These are phyloP conservation scores for Phytophthora tentaculata DNA, from an alignment of 352 stramenopile genomes.

Conservation along the genomic window DNA sequence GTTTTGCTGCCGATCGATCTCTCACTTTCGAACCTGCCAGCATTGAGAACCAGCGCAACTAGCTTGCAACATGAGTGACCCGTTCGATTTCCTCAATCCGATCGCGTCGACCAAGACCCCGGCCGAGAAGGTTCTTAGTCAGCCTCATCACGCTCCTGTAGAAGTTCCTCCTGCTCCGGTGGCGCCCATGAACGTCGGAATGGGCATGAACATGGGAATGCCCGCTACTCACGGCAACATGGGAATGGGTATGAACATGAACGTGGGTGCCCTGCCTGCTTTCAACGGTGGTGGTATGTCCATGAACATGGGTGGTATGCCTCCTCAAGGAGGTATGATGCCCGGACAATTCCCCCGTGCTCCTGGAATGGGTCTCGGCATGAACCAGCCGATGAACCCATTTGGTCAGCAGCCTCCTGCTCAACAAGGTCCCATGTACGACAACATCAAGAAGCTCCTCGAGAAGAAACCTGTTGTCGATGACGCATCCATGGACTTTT, in stretches of 20 bases:
- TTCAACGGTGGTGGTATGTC: constrained; percentile 13
- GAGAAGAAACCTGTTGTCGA: constrained; percentile 77
- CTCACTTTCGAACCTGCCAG: constrained; percentile 32
- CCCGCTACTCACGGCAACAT: constrained; percentile 20
- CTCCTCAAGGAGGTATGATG: constrained; percentile 31
- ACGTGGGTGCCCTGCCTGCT: constrained; percentile 14
- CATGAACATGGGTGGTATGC: constrained; percentile 25
- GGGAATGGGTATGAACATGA: constrained; percentile 30
- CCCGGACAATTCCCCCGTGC: constrained; percentile 23
- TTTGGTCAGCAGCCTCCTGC: constrained; percentile 39
- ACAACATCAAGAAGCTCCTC: constrained; percentile 85
- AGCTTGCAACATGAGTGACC: constrained; percentile 61
- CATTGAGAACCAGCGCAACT: constrained; percentile 14
- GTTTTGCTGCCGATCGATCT: not conserved
- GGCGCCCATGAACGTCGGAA: constrained; percentile 32
- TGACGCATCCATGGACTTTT: constrained; percentile 65
- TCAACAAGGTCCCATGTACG: constrained; percentile 72
- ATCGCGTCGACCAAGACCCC: constrained; percentile 74
- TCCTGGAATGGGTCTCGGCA: constrained; percentile 30
- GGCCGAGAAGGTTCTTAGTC: constrained; percentile 39
- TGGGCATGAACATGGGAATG: constrained; percentile 34
- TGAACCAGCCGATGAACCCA: constrained; percentile 35
- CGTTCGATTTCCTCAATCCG: constrained; percentile 77
- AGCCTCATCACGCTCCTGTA: constrained; percentile 27
- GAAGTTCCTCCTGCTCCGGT: constrained; percentile 39